Percentiles rank a stretch among this genome's conserved stretches.
Conservation (phyloP, 148 eudicot species). For the Euryodendron excelsum region DNA sequence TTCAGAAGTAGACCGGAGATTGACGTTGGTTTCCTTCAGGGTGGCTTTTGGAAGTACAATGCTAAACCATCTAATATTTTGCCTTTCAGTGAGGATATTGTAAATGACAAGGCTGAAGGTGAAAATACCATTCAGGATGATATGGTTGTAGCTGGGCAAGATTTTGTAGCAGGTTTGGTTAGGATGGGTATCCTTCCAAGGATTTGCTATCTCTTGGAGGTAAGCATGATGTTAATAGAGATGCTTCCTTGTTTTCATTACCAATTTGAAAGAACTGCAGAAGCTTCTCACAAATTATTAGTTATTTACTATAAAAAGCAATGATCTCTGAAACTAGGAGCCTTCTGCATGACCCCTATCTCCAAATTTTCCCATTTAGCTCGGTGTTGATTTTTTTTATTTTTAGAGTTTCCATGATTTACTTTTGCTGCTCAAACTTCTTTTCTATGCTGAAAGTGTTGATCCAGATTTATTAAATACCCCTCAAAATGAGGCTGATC, state of each 20-base stretch:
- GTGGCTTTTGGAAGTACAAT: constrained; percentile 94
- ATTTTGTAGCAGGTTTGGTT: constrained; percentile 85
- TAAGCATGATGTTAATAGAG: constrained; percentile 24
- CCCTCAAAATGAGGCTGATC: not conserved
- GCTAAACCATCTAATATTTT: constrained; percentile 71
- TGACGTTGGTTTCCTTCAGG: constrained; percentile 73
- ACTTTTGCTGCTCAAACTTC: constrained; percentile 2
- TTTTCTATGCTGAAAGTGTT: not conserved
- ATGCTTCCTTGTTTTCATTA: not conserved
- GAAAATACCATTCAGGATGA: constrained; percentile 89
- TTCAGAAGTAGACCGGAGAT: constrained; percentile 84
- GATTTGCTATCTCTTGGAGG: constrained; percentile 81
- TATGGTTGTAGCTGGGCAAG: constrained; percentile 75
- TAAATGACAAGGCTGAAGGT: constrained; percentile 45
- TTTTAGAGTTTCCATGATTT: constrained; percentile 2
- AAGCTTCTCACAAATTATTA: not conserved
- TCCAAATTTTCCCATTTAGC: not conserved
- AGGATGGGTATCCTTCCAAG: constrained; percentile 87
- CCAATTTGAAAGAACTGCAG: not conserved
- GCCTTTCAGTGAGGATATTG: constrained; percentile 36
- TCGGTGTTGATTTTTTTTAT: not conserved
- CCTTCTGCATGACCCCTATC: not conserved
- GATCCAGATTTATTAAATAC: not conserved
- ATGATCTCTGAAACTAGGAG: not conserved
- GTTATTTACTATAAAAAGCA: not conserved